Evolutionary conservation across 306 rosid species (phyloP), one percentile per base, ranked within the genome.

Genomic region (Rosa persica): DNA sequence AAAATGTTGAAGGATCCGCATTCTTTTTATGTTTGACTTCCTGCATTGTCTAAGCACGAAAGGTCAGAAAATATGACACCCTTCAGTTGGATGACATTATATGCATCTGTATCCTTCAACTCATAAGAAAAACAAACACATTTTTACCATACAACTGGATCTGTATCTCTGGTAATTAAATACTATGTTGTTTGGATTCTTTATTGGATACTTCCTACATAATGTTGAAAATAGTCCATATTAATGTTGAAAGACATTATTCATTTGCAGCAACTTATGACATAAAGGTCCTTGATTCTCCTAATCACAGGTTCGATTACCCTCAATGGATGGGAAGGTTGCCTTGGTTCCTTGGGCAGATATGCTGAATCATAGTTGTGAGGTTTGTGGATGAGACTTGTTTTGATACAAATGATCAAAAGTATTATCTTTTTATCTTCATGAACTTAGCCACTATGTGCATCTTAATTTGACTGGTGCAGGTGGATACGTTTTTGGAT

Each of bases 271-370:
- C 64, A 8, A 76, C 34, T 23, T 70, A 44, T 69, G 76, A 70
- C 83, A 74, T 72, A 71, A 42, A 58, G 4, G 0, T 54, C 20
- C 1, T 40, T 42, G 75, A 62, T 76, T 70, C 72, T 77, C 15
- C 76, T 43, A 47, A 38, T n/a, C 85, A 86, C 91, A 92, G 98
- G 98, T 94, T 61, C 90, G 98, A 44, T 84, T 94, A 76, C 98
- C 98, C 61, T 92, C 96, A 4, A 83, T 92, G 98, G 89, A 84
- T 79, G 98, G 90, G 73, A 88, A 81, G 80, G 93, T 92, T 84
- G 98, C 98, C 46, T 83, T 92, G 89, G 98, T 91, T 89, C 98
- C 98, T 2, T 92, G 98, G 98, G 98, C 97, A 39, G 98, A 95
- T 85, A 95, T 95, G 97, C 84, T 95, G 88, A 95, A 95, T 79